A percentile compares a stretch with the other conserved stretches of the same genome.
Conservation (phyloP, 805 yeast species). For the Candida alai region DNA sequence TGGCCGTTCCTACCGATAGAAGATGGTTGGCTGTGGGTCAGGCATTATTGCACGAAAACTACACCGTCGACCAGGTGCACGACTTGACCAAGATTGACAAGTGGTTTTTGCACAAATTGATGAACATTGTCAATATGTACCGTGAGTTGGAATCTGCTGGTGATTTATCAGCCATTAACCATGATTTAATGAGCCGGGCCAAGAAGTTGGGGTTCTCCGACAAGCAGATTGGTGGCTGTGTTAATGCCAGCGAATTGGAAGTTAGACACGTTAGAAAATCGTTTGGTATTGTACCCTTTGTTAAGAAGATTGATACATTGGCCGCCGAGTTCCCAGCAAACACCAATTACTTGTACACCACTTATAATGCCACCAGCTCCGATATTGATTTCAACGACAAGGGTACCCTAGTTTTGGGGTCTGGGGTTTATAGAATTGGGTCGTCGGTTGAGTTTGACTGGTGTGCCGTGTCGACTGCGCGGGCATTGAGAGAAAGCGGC, state of each 20-base stretch:
- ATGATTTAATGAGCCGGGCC: slow-evolving; percentile 70
- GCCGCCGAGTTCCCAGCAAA: slow-evolving; percentile 99
- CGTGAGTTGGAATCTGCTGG: slow-evolving; percentile 68
- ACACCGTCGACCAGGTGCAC: slow-evolving; percentile 88
- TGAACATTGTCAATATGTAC: slow-evolving; percentile 90
- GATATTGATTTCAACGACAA: slow-evolving; percentile 85
- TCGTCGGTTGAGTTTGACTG: slow-evolving; percentile 98
- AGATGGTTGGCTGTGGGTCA: slow-evolving; percentile 98
- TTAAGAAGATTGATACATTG: slow-evolving; percentile 92
- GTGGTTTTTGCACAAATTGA: slow-evolving; percentile 91
- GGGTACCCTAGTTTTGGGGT: slow-evolving; percentile 93
- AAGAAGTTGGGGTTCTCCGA: slow-evolving; percentile 95
- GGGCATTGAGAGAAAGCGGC: slow-evolving; percentile 85
- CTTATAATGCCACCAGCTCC: slow-evolving; percentile 84
- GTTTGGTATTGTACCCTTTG: slow-evolving; percentile 83
- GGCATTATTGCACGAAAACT: slow-evolving; percentile 87
- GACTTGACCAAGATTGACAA: slow-evolving; percentile 89
- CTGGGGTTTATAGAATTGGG: slow-evolving; percentile 99
- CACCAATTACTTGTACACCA: slow-evolving; percentile 92
- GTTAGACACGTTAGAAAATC: slow-evolving; percentile 80
- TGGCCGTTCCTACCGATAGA: slow-evolving; percentile 89
- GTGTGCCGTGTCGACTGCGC: slow-evolving; percentile 98
- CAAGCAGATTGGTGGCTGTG: slow-evolving; percentile 81
- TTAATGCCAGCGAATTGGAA: slow-evolving; percentile 69
- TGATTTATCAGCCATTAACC: slow-evolving; percentile 51